phyloP scores from a whole-genome alignment of 2,329 filamentous ascomycete species.

The Boeremia exigua region DNA sequence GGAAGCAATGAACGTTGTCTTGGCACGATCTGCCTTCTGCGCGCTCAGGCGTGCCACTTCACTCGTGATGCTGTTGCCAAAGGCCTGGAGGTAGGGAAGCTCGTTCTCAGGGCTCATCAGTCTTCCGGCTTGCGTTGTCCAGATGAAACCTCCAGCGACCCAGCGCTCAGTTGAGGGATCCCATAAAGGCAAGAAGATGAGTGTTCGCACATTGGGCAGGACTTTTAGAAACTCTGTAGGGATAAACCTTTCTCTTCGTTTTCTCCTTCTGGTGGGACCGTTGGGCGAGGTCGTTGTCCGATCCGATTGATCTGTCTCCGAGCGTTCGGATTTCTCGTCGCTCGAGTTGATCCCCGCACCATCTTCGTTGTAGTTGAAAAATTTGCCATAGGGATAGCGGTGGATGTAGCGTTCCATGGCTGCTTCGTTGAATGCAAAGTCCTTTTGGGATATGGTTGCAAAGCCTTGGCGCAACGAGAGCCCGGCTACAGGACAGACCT shows the following conservation, averaged over 20 bases:
- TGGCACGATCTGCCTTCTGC: slow-evolving; percentile 42
- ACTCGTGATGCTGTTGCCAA: slow-evolving; percentile 43
- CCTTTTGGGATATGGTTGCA: slow-evolving; percentile 26
- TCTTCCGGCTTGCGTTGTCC: slow-evolving; percentile 39
- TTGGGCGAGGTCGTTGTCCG: slow-evolving; percentile 23
- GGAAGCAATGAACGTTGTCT: slow-evolving; percentile 51
- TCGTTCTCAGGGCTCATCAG: slow-evolving; percentile 43
- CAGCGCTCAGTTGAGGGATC: slow-evolving; percentile 43
- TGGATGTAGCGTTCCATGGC: slow-evolving; percentile 45
- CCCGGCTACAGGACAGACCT: slow-evolving; percentile 34
- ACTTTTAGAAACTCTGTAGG: slow-evolving; percentile 42
- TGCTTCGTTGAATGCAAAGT: slow-evolving; percentile 40
- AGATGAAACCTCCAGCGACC: slow-evolving; percentile 43
- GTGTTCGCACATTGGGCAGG: slow-evolving; percentile 42
- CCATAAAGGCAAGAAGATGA: slow-evolving; percentile 48
- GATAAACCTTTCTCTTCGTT: slow-evolving; percentile 38
- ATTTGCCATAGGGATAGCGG: slow-evolving; percentile 43
- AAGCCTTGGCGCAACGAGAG: slow-evolving; percentile 28
- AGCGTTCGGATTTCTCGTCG: slow-evolving; percentile 40
- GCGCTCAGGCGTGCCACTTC: slow-evolving; percentile 42
- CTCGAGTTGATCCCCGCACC: slow-evolving; percentile 40
- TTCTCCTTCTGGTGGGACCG: slow-evolving; percentile 22
- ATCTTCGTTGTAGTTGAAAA: slow-evolving; percentile 45
- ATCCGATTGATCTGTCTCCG: slow-evolving; percentile 39
- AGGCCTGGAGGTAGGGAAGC: slow-evolving; percentile 43